These are phyloP conservation scores for Phytophthora pistaciae DNA, from an alignment of 352 stramenopile genomes.

Conservation along the genomic window DNA sequence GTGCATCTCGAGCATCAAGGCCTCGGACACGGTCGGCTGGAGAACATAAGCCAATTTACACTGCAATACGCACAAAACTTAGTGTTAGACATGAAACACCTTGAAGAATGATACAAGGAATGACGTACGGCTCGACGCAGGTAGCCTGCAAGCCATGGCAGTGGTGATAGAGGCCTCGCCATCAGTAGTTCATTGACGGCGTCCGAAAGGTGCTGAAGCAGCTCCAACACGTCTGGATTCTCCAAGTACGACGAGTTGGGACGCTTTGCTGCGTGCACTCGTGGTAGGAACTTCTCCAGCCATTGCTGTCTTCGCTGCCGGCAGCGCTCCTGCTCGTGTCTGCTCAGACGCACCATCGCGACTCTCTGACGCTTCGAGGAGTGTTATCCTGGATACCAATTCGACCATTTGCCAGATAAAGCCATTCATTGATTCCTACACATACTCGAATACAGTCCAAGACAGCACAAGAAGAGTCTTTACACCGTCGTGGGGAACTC, in stretches of 20 bases:
- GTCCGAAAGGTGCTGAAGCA: constrained; percentile 67
- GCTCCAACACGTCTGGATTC: constrained; percentile 30
- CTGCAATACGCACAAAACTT: constrained; percentile 23
- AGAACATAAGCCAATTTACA: constrained; percentile 69
- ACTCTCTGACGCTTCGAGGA: background rate
- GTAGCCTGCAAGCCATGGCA: constrained; percentile 68
- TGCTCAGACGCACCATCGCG: constrained; percentile 20
- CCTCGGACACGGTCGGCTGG: constrained; percentile 45
- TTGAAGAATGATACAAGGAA: background rate
- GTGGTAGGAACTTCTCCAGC: constrained; percentile 37
- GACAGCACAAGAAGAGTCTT: background rate
- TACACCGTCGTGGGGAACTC: constrained; percentile 21
- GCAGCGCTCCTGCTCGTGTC: constrained; percentile 25
- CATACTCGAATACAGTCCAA: background rate
- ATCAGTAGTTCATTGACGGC: constrained; percentile 58
- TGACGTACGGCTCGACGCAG: constrained; percentile 56
- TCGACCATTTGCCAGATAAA: background rate
- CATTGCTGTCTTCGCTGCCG: constrained; percentile 35
- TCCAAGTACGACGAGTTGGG: constrained; percentile 57
- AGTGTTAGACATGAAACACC: background rate
- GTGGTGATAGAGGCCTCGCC: constrained; percentile 52
- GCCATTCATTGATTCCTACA: background rate
- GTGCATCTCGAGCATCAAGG: constrained; percentile 75
- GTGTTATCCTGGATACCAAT: background rate
- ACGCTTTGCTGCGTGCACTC: constrained; percentile 29